A percentile compares a stretch with the other conserved stretches of the same genome.
phyloP scores from a whole-genome alignment of 2,329 filamentous ascomycete genomes.

The Trichoderma sp. region DNA sequence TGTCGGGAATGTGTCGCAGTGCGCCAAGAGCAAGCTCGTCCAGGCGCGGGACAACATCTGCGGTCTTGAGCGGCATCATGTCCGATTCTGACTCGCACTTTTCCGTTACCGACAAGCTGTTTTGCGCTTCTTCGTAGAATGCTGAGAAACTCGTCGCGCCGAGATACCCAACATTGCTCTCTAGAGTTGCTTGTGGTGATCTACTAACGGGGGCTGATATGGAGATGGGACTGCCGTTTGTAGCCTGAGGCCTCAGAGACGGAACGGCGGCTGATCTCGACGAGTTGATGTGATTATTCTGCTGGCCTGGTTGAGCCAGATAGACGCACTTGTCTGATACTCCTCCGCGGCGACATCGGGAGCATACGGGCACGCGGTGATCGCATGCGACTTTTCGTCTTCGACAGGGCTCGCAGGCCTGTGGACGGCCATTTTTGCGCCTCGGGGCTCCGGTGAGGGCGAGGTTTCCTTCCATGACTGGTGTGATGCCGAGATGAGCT shows the following conservation, averaged over 20 bases:
- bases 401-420: slow-evolving; percentile 20
- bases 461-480: neutral
- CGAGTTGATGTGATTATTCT: neutral
- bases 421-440: slow-evolving; percentile 9
- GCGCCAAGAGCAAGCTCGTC: slow-evolving; percentile 1
- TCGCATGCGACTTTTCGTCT: slow-evolving; percentile 20
- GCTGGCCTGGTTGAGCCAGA: neutral
- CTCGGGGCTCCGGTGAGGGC: neutral
- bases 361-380: slow-evolving; percentile 16
- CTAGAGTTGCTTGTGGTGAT: neutral
- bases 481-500: neutral
- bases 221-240: neutral
- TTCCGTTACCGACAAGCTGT: neutral
- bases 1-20: slow-evolving; percentile 5
- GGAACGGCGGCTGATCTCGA: neutral
- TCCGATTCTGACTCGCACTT: neutral
- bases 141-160: slow-evolving; percentile 18
- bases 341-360: slow-evolving; percentile 18
- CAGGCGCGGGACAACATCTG: neutral
- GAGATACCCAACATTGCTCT: slow-evolving; percentile 17
- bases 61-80: neutral
- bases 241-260: neutral
- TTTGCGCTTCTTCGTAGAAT: slow-evolving; percentile 19
- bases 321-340: slow-evolving; percentile 17
- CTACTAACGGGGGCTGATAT: neutral